A percentile compares a stretch with the other conserved stretches of the same genome.
Evolutionary conservation across 768 basidiomycete species (phyloP).

Genomic region (Rhodocollybia butyracea): DNA sequence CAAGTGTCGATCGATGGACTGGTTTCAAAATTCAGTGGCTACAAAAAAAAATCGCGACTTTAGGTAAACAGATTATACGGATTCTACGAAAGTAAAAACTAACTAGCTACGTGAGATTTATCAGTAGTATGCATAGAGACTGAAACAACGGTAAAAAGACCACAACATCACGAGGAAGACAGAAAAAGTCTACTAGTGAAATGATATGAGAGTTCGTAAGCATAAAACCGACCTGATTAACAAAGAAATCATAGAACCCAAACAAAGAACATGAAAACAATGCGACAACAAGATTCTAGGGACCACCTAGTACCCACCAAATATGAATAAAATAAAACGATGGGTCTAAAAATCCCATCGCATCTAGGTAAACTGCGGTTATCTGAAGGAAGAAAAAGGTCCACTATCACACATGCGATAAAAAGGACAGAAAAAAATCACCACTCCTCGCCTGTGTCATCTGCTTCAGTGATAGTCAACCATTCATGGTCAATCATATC

Average conservation of each 20-base stretch:
- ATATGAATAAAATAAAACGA: background rate
- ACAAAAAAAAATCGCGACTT: too few species aligned
- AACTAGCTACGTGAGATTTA: too few species aligned
- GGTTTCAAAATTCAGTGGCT: too few species aligned
- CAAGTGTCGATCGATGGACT: too few species aligned
- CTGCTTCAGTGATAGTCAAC: constrained; percentile 45
- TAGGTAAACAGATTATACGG: too few species aligned
- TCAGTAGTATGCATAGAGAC: too few species aligned
- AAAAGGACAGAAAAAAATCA: constrained; percentile 18
- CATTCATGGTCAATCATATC: constrained; percentile 77
- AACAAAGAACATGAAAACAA: too few species aligned
- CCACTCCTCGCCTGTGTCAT: constrained; percentile 44
- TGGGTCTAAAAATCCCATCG: background rate
- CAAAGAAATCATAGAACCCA: too few species aligned
- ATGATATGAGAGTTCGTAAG: background rate
- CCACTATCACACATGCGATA: background rate
- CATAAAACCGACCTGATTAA: background rate
- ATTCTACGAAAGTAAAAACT: too few species aligned
- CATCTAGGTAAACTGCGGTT: background rate
- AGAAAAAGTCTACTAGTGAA: background rate
- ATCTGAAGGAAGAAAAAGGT: background rate
- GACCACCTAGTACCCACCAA: too few species aligned
- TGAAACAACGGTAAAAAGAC: too few species aligned
- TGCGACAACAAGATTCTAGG: too few species aligned
- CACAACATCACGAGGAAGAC: background rate